Base-by-base conservation (phyloP, 139 green algal genomes). In the Nannochloris sp. region DNA sequence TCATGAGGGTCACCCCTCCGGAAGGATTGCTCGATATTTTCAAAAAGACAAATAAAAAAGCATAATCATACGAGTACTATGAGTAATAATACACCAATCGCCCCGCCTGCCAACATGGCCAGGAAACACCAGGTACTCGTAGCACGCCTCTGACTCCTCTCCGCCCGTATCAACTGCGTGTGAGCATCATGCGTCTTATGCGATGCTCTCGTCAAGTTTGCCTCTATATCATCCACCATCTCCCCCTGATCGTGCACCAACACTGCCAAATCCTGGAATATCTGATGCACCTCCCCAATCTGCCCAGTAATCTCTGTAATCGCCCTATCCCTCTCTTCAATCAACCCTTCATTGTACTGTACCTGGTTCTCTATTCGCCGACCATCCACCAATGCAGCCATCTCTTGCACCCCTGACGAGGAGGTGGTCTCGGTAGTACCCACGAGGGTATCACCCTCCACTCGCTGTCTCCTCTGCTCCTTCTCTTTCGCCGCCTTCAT, bases 221-320 rank as follows among this genome's bases (percentile, higher is more conserved):
- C 58, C 50, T 88, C 82, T 14, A 89, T 84, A 61, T 84, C 79
- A 33, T 88, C 73, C 61, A 85, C 40, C 71, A 73, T 59, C 57
- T 70, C 64, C 1, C 89, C 88, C 67, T 96, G 89, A 65, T 96
- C 88, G 48, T 88, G 72, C 25, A 96, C 86, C 51, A 95, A 69
- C 56, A 90, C 82, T 9, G 89, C 89, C 50, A 95, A 72, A 72
- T 96, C 88, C 70, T 71, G 63, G 48, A 83, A 81, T 53, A 83
- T 79, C 36, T 78, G 58, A 17, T 75, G 51, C n/a, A 87, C 77
- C 50, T 87, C 81, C 8, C 75, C 70, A 23, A 87, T 86, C 65
- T 86, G 74, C 12, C 67, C 63, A 13, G 61, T 40, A 36, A 85
- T 84, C 30, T 80, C 78, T 0, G 55, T 60, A 23, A 95, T 93